Evolutionary conservation across 495 filamentous ascomycete genomes (phyloP), one percentile per base, ranked within the genome.

Genomic region (Gamarada debralockiae): DNA sequence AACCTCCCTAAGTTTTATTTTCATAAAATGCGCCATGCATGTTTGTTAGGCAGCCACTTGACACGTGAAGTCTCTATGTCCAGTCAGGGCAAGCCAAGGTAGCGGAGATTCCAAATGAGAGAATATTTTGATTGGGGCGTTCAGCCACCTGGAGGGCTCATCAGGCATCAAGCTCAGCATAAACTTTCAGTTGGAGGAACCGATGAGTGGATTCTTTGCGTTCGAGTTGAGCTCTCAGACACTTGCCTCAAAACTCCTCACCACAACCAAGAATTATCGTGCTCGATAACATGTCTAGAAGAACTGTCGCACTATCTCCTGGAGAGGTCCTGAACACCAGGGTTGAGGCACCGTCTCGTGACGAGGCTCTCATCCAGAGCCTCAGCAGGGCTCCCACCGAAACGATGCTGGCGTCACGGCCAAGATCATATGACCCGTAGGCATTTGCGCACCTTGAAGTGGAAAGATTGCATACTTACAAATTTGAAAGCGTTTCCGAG

Each of bases 341-440:
- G 3, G 31, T 49, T 12, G 21, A 40, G 21, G 20, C 33, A 39
- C 47, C 17, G 27, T 48, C 25, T 36, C 17, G 33, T 49, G 46
- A 38, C 21, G 36, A 40, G 34, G 14, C 48, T 40, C 48, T 41
- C 21, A 22, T 27, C 15, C 18, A 18, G 47, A 48, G 27, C 29
- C 27, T 5, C 31, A 20, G 45, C 45, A 38, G 46, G 12, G 33
- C 46, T 23, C 14, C 46, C 13, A 38, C 9, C 22, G 48, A 50
- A 3, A 40, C 15, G 48, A 50, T 41, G 22, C 34, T 50, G 15
- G 34, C 48, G 18, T 14, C 36, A 22, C 34, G 36, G n/a, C 48
- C 36, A 12, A 41, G 48, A 25, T 40, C 21, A 31, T 41, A 40
- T 25, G 34, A 41, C 14, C 17, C 40, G 34, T 27, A 50, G 21